Percentiles rank a stretch among this genome's conserved stretches.
Evolutionary conservation across 345 rosid genomes (phyloP).

Genomic region (Passiflora organensis): DNA sequence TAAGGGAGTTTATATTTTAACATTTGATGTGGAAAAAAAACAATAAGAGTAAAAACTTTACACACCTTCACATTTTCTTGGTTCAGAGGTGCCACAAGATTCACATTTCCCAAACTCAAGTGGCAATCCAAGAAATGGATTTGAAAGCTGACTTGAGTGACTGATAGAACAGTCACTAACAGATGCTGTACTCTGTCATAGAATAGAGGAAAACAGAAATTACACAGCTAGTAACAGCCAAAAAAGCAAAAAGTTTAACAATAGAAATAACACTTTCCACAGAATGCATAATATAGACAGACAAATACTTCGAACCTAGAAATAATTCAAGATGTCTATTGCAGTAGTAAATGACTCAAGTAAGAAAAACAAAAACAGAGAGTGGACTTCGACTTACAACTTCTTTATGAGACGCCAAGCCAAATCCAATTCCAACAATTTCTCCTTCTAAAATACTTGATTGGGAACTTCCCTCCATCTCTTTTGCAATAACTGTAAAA

Average conservation of each 20-base stretch:
- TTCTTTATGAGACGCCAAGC: slow-evolving; percentile 59
- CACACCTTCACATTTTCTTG: slow-evolving; percentile 83
- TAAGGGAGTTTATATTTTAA: too few relatives aligned
- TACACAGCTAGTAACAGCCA: not conserved
- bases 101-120: slow-evolving; percentile 89
- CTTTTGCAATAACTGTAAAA: slow-evolving; percentile 6
- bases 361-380: not conserved
- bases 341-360: not conserved
- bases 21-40: not conserved
- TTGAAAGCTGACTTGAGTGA: slow-evolving; percentile 72
- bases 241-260: slow-evolving; percentile 2
- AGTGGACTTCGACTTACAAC: slow-evolving; percentile 51
- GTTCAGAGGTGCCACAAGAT: slow-evolving; percentile 82
- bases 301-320: not conserved
- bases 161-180: slow-evolving; percentile 60
- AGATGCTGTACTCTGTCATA: slow-evolving; percentile 56
- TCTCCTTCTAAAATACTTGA: slow-evolving; percentile 50
- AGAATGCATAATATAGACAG: not conserved
- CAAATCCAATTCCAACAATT: slow-evolving; percentile 61
- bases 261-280: not conserved
- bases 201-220: slow-evolving; percentile 6
- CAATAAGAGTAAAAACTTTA: not conserved
- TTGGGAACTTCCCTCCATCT: slow-evolving; percentile 52
- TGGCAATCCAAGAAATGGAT: slow-evolving; percentile 87
- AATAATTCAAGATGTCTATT: not conserved